A percentile compares a stretch with the other conserved stretches of the same genome.
These are phyloP conservation scores for Russula ochroleuca DNA, from an alignment of 768 basidiomycete species.

Conservation along the genomic window DNA sequence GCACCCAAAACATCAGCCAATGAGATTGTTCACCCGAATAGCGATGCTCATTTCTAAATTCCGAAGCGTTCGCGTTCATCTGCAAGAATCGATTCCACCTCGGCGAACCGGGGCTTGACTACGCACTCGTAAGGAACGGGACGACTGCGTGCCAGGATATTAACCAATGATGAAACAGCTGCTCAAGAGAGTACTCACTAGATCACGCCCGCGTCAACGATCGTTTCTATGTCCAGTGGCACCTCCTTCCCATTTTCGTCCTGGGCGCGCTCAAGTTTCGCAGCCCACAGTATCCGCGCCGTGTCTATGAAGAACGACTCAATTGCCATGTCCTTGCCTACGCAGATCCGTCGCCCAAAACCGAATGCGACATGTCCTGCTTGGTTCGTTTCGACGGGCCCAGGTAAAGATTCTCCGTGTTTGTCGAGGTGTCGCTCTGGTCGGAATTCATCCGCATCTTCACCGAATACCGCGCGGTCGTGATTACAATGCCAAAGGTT, in stretches of 20 bases:
- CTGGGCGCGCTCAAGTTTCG: slow-evolving; percentile 15
- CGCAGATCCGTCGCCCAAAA: slow-evolving; percentile 27
- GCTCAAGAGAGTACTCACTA: neutral
- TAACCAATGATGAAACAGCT: neutral
- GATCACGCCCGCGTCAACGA: slow-evolving; percentile 9
- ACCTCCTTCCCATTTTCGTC: slow-evolving; percentile 22
- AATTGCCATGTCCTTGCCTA: slow-evolving; percentile 26
- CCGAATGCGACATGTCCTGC: slow-evolving; percentile 26
- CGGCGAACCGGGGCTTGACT: slow-evolving; percentile 25
- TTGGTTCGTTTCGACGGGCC: slow-evolving; percentile 11
- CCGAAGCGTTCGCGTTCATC: slow-evolving; percentile 3
- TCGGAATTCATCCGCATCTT: slow-evolving; percentile 25
- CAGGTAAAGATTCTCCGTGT: neutral
- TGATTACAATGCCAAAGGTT: slow-evolving; percentile 27
- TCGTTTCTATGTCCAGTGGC: neutral
- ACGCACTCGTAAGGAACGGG: slow-evolving; percentile 25
- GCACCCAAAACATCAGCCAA: too few relatives aligned
- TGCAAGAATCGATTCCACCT: slow-evolving; percentile 7
- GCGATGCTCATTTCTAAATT: neutral
- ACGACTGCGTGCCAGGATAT: neutral
- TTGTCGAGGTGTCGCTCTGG: slow-evolving; percentile 27
- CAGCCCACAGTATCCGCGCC: slow-evolving; percentile 26
- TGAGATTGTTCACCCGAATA: neutral
- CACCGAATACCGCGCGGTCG: slow-evolving; percentile 14
- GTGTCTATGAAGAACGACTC: slow-evolving; percentile 27